Evolutionary conservation across 1,139 yeast species (phyloP), one percentile per base, ranked within the genome.

Genomic region (Trichomonascaceae sp.): DNA sequence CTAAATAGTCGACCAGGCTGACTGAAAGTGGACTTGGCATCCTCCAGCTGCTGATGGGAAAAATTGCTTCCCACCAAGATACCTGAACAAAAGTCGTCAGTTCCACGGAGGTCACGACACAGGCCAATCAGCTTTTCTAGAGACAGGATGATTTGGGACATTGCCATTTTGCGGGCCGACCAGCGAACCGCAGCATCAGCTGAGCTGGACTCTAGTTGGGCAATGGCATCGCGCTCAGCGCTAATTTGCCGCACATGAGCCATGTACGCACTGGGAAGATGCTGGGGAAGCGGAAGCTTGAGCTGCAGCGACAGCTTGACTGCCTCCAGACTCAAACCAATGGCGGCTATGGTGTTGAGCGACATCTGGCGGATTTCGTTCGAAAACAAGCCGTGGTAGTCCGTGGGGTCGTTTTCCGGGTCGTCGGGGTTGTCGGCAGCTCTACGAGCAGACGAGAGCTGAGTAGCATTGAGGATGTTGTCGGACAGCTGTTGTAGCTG

Each of bases 221-320:
- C 6, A 6, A 20, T 11, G 23, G 6, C 6, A 11, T 20, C 23
- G 11, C 11, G 6, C 11, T 20, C 23, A 6, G 23, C 23, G 23
- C 6, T 20, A 6, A 20, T 20, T 20, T 28, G 32, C 4, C 71
- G 56, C 35, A 64, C 45, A 32, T 68, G 72, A 1, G 72, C 62
- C 27, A 65, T 57, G 43, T 67, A 54, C 1, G 70, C 59, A 44
- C 71, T 65, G 1, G 73, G 72, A 26, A 68, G 37, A 44, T 54
- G 67, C 40, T 67, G 71, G 1, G 74, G 73, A 26, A 68, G 39
- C 2, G 71, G 71, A 1, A 59, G 47, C 41, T 67, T 67, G 28
- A 57, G 64, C 4, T 48, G 36, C 14, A 67, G 42, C 0, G 72
- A 68, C 27, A 59, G 60, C 41, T 64, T 65, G 8, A 65, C 52